phyloP scores from a whole-genome alignment of 108 stramenopile species.

The Ochromonas danica region DNA sequence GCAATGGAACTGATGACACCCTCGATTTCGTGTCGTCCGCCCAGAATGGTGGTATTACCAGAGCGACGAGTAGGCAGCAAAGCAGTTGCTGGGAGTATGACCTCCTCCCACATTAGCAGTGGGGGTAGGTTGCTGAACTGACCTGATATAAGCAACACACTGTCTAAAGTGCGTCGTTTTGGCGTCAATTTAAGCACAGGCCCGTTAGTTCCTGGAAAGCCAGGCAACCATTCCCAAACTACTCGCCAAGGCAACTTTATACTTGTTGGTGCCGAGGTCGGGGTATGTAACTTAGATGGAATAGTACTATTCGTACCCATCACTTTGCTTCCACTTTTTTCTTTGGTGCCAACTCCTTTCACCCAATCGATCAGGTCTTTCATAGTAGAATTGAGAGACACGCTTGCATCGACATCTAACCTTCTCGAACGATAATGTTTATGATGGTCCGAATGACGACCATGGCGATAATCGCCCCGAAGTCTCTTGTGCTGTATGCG shows the following conservation, averaged over 20 bases:
- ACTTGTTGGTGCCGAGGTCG: not conserved
- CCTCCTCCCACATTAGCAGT: conserved; percentile 63
- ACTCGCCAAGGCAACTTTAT: conserved; percentile 57
- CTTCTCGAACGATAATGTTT: too few species aligned
- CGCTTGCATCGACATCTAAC: too few species aligned
- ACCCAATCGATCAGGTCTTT: too few species aligned
- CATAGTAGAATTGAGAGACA: too few species aligned
- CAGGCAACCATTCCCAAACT: conserved; percentile 92
- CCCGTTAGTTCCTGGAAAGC: conserved; percentile 80
- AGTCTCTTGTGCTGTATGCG: too few species aligned
- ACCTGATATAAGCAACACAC: conserved; percentile 81
- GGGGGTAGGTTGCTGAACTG: conserved; percentile 71
- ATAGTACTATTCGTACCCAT: too few species aligned
- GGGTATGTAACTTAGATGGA: too few species aligned
- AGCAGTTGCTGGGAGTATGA: not conserved
- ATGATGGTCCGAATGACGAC: too few species aligned
- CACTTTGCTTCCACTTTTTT: too few species aligned
- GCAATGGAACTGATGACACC: not conserved
- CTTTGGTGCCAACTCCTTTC: too few species aligned
- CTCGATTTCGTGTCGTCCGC: not conserved
- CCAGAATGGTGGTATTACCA: not conserved
- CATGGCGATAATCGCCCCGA: too few species aligned
- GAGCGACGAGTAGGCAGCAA: conserved; percentile 38
- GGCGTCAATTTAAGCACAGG: conserved; percentile 79
- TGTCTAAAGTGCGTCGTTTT: conserved; percentile 71